phyloP scores from a whole-genome alignment of 495 filamentous ascomycete species.

The Penicillium samsonianum region DNA sequence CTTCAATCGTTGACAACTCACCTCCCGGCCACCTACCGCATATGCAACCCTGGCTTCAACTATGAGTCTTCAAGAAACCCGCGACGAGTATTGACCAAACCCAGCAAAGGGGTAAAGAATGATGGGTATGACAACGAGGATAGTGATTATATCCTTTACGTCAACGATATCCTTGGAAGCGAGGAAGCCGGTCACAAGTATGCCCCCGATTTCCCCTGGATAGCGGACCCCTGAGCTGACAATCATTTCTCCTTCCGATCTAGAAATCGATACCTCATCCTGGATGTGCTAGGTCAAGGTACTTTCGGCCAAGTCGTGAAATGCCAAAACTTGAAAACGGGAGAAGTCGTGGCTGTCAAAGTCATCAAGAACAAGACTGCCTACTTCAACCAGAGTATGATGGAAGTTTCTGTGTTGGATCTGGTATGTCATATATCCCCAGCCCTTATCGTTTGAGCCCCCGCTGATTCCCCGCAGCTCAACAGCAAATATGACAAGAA shows the following conservation, averaged over 20 bases:
- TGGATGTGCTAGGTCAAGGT: conserved; percentile 96
- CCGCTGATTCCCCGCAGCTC: conserved; percentile 55
- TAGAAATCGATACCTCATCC: conserved; percentile 96
- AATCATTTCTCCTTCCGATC: neutral
- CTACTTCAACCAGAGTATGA: conserved; percentile 99
- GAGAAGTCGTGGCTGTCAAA: conserved; percentile 98
- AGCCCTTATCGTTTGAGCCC: neutral
- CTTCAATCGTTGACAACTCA: conserved; percentile 94
- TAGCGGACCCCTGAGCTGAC: conserved; percentile 16
- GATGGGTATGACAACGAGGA: conserved; percentile 99
- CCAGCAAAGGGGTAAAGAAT: conserved; percentile 98
- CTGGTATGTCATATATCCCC: conserved; percentile 58
- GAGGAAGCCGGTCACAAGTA: conserved; percentile 98
- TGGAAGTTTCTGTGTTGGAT: conserved; percentile 98
- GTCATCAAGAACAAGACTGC: conserved; percentile 99
- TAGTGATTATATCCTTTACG: conserved; percentile 98
- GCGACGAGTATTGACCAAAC: conserved; percentile 95
- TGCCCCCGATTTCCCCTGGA: conserved; percentile 23
- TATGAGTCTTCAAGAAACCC: conserved; percentile 99
- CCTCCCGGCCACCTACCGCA: conserved; percentile 92
- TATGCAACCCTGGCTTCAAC: conserved; percentile 98
- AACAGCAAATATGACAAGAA: conserved; percentile 99
- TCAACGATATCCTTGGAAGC: conserved; percentile 97
- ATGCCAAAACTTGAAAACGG: conserved; percentile 96
- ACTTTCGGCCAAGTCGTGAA: conserved; percentile 99